A percentile compares a stretch with the other conserved stretches of the same genome.
Evolutionary conservation across 164 flowering plant species (phyloP).

Genomic region (Aristolochia fimbriata): DNA sequence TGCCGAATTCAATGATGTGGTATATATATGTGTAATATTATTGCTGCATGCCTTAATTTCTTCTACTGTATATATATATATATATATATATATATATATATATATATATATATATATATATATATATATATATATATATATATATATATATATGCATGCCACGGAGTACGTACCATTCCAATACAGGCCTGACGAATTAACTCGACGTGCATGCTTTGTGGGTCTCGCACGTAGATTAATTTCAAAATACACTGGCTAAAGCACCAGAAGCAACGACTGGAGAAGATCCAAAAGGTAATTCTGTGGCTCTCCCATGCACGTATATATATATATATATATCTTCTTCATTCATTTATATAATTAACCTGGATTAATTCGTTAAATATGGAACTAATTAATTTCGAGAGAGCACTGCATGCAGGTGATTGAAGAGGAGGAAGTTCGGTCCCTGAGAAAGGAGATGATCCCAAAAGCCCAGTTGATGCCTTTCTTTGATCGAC

Average conservation of each 20-base stretch:
- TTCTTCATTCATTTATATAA: not conserved
- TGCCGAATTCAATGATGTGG: constrained; percentile 58
- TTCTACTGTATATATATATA: too few species aligned
- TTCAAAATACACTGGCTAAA: constrained; percentile 37
- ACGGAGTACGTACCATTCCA: too few species aligned
- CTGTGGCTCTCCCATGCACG: not conserved
- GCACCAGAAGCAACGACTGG: constrained; percentile 37
- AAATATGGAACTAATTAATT: not conserved
- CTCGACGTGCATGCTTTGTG: not conserved
- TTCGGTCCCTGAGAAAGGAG: constrained; percentile 59
- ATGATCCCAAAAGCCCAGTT: constrained; percentile 81
- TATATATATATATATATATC: too few species aligned
- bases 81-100: too few species aligned
- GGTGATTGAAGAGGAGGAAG: constrained; percentile 76
- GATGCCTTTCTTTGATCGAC: constrained; percentile 74
- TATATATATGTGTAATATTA: too few species aligned
- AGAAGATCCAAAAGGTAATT: constrained; percentile 48
- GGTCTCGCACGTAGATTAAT: constrained; percentile 38
- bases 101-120: too few species aligned
- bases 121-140: too few species aligned
- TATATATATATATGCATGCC: too few species aligned
- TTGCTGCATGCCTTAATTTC: too few species aligned
- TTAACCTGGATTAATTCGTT: too few species aligned
- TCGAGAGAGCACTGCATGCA: constrained; percentile 14
- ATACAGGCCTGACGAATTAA: too few species aligned